These are phyloP conservation scores for Sclerotiophoma versabilis DNA, from an alignment of 2,329 filamentous ascomycete genomes.

Conservation along the genomic window DNA sequence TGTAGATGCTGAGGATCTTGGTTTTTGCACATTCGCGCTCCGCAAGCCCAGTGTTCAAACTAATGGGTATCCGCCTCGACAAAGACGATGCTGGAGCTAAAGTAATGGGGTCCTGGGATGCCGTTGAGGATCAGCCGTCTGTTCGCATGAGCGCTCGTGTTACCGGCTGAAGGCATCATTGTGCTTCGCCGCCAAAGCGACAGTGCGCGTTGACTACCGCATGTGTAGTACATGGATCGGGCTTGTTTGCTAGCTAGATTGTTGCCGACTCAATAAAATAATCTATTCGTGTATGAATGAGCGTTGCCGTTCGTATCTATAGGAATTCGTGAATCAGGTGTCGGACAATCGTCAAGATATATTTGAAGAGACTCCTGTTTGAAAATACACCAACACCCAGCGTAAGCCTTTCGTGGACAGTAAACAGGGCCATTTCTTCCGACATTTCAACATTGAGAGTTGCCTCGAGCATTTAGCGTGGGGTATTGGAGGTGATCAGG, in stretches of 20 bases:
- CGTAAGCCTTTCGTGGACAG: too few relatives aligned
- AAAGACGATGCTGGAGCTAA: constrained; percentile 30
- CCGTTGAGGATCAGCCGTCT: constrained; percentile 40
- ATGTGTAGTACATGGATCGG: neutral
- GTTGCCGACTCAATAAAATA: neutral
- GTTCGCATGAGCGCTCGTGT: constrained; percentile 44
- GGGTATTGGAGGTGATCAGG: too few relatives aligned
- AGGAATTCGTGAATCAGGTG: neutral
- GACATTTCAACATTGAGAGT: too few relatives aligned
- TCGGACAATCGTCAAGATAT: too few relatives aligned
- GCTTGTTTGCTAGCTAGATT: neutral
- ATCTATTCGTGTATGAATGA: neutral
- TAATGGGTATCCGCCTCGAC: constrained; percentile 45
- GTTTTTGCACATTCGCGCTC: too few relatives aligned
- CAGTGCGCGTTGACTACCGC: neutral
- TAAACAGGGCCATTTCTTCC: too few relatives aligned
- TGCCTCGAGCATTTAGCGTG: too few relatives aligned
- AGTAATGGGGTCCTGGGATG: constrained; percentile 27
- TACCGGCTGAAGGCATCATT: constrained; percentile 13
- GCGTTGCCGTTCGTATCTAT: neutral
- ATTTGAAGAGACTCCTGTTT: too few relatives aligned
- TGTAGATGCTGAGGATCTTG: constrained; percentile 35
- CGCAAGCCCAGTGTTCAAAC: constrained; percentile 42
- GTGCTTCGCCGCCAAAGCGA: neutral
- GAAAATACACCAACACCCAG: too few relatives aligned